Evolutionary conservation across 139 green algal genomes (phyloP).

Genomic region (Micractinium sp.): DNA sequence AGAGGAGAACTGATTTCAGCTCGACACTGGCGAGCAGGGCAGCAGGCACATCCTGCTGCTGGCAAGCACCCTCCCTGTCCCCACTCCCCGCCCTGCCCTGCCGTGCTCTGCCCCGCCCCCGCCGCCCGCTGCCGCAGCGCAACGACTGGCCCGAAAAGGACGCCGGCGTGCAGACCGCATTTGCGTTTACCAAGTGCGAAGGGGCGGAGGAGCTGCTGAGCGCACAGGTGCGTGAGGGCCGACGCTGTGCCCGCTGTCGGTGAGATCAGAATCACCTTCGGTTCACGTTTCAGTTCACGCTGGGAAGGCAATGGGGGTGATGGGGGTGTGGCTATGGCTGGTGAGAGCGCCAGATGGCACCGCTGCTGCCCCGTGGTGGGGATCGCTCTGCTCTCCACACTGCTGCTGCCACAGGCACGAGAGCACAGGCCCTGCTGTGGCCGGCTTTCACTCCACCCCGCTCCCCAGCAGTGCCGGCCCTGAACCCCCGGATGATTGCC

Average conservation of each 20-base stretch:
- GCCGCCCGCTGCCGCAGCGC: conserved; percentile 38
- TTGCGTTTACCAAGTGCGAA: conserved; percentile 42
- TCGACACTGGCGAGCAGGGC: too few relatives aligned
- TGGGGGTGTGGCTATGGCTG: not conserved
- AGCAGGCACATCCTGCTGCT: too few relatives aligned
- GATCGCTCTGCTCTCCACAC: not conserved
- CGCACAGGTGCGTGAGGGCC: not conserved
- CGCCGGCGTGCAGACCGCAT: conserved; percentile 55
- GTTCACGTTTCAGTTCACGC: not conserved
- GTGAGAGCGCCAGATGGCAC: not conserved
- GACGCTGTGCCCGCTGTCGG: not conserved
- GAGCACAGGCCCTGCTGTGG: too few relatives aligned
- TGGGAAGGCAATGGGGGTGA: not conserved
- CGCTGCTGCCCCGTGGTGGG: not conserved
- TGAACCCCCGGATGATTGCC: too few relatives aligned
- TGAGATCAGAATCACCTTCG: too few relatives aligned
- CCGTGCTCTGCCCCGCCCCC: not conserved
- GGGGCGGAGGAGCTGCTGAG: not conserved
- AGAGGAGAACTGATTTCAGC: too few relatives aligned
- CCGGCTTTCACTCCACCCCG: not conserved
- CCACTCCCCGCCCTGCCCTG: not conserved
- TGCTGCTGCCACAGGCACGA: not conserved
- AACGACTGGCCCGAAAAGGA: conserved; percentile 78
- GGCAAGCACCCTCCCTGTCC: too few relatives aligned
- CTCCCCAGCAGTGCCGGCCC: not conserved